Evolutionary conservation across 2,329 filamentous ascomycete genomes (phyloP), one percentile per base, ranked within the genome.

Genomic region (Sporothrix variecibatus): DNA sequence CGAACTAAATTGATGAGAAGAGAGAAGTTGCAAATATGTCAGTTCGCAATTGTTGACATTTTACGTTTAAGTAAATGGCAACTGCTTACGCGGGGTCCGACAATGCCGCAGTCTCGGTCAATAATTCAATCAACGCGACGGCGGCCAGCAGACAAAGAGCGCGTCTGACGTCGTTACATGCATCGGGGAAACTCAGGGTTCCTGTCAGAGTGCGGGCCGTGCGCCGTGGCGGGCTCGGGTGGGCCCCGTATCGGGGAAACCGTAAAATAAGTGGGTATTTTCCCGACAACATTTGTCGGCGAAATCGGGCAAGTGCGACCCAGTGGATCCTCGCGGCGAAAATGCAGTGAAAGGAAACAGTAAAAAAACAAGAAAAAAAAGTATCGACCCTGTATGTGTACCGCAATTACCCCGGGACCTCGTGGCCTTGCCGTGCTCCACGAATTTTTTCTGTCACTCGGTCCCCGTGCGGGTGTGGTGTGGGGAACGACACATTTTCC

Each of bases 371-470:
- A n/a, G 31, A 8, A 38, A 40, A 28, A 58, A 58, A 58, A 31
- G 26, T 58, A n/a, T 31, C 23, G 11, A 12, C 49, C 8, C 7
- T 23, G n/a, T n/a, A n/a, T n/a, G n/a, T 53, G 23, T 26, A n/a
- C 51, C 51, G 26, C 51, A 53, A 53, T 58, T 58, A 31, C 56
- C 26, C 56, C 56, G 56, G 26, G 26, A 17, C 26, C 26, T 58
- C 26, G 12, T 58, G 56, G 26, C 56, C 26, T 20, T 34, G 56
- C 56, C 26, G 12, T 31, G 26, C 56, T 58, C 56, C 56, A 31
- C 56, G 56, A 31, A 6, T 31, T 31, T 0, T 83, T 84, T 68
- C 81, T 58, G 53, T 6, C 56, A 31, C 15, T 11, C 11, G n/a
- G n/a, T 53, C 56, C 56, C 56, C 28, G 31, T 58, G 56, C 26